Evolutionary conservation across 2,329 filamentous ascomycete species (phyloP), one percentile per base, ranked within the genome.

Genomic region (Xylaria polymorpha): DNA sequence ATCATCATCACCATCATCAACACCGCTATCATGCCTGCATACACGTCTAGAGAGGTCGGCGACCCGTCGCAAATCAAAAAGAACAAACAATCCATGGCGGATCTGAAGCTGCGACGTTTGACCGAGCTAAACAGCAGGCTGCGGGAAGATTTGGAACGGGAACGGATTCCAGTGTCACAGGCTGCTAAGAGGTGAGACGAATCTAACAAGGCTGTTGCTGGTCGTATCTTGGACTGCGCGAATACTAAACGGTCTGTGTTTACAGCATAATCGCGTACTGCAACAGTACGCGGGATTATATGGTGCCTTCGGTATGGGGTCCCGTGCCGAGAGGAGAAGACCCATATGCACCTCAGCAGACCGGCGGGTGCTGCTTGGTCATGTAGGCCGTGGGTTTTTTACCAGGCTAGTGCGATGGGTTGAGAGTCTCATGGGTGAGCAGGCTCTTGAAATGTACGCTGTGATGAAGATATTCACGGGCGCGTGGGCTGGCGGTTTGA

Each of bases 21-120:
- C 53, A 67, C 75, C 69, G 68, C 71, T 80, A 86, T 80, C 72
- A 90, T 90, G 88, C 87, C 89, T 82, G 85, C 88, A 74, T 91
- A 90, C 83, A 90, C 88, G 67, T 90, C 88, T 58, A 87, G 89
- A 76, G 89, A 91, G 79, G 87, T 88, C 71, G 88, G 87, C 82
- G 89, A 91, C 79, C 87, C 88, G 80, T 88, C 87, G 77, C 88
- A 91, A 80, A 88, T 90, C 77, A 90, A 88, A 87, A 97, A 94
- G 86, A 98, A 97, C 86, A 98, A 98, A 87, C 96, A 98, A 85
- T 97, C 94, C 81, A 98, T 99, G 93, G 95, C 95, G 76, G 96
- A 99, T 82, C 89, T 99, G 74, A 99, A 99, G 88, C 90, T 98
- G 78, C 91, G 96, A 78, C 92, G 96, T 74, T 87, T 99, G 83